Conservation (phyloP, 2,329 filamentous ascomycete genomes). For the Sporothrix humicola region DNA sequence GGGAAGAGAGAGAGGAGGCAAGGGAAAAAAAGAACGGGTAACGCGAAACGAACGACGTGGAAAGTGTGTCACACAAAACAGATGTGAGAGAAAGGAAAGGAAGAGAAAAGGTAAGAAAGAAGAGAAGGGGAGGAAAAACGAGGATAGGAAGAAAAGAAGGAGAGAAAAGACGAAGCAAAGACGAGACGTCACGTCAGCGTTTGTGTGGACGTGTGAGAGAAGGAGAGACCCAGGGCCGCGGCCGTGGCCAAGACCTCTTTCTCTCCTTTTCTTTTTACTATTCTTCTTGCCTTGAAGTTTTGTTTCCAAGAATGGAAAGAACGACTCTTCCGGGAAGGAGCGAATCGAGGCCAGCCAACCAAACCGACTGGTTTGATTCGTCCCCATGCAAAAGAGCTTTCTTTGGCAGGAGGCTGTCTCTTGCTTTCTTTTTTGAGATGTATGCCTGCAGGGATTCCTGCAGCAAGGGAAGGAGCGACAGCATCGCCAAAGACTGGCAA, state of each 20-base stretch:
- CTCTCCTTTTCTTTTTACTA: not conserved
- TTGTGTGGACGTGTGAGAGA: conserved; percentile 18
- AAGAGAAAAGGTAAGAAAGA: conserved; percentile 28
- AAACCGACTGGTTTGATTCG: conserved; percentile 23
- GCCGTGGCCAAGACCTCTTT: conserved; percentile 12
- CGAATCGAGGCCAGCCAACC: conserved; percentile 24
- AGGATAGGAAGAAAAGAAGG: not conserved
- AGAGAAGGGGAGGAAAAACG: conserved; percentile 22
- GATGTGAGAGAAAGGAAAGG: conserved; percentile 34
- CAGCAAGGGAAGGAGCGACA: not conserved
- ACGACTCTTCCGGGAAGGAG: conserved; percentile 5
- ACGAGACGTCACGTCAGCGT: conserved; percentile 11
- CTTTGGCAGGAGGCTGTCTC: conserved; percentile 18
- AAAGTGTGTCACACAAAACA: conserved; percentile 10
- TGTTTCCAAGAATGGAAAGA: conserved; percentile 19
- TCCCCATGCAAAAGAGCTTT: conserved; percentile 19
- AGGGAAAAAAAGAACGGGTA: not conserved
- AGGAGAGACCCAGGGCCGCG: conserved; percentile 26
- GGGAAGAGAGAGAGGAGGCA: not conserved
- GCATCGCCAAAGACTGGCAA: not conserved
- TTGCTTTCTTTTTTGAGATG: conserved; percentile 1
- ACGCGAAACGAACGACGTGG: conserved; percentile 18
- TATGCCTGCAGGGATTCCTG: not conserved
- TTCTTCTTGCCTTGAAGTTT: not conserved
- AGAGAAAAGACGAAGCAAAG: conserved; percentile 31